Percentiles rank a stretch among this genome's conserved stretches.
phyloP scores from a whole-genome alignment of 2,329 filamentous ascomycete genomes.

The Sclerotinia spermophila region DNA sequence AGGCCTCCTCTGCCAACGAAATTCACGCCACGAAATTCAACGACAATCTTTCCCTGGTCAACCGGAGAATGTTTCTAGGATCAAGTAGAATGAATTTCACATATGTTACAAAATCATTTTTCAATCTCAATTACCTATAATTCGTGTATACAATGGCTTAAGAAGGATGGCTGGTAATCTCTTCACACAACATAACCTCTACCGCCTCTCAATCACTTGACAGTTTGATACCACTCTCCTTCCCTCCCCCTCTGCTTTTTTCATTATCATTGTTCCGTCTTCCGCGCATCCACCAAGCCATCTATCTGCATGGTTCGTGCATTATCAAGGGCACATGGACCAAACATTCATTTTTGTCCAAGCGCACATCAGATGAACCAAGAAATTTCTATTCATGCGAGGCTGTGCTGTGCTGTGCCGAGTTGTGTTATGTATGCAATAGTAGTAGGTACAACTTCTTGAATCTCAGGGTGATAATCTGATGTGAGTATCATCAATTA shows the following conservation, averaged over 20 bases:
- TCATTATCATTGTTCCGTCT: not conserved
- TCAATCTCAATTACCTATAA: not conserved
- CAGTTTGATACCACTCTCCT: not conserved
- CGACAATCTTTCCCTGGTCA: not conserved
- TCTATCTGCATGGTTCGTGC: constrained; percentile 12
- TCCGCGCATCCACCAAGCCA: not conserved
- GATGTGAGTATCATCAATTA: not conserved
- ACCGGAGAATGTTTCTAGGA: constrained; percentile 6
- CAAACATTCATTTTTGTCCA: constrained; percentile 7
- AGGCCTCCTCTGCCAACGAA: not conserved
- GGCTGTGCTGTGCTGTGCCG: not conserved
- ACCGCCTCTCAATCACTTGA: not conserved
- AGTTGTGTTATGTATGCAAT: not conserved
- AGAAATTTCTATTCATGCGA: not conserved
- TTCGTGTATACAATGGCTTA: not conserved
- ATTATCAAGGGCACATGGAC: constrained; percentile 1
- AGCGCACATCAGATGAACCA: constrained; percentile 10
- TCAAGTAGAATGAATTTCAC: not conserved
- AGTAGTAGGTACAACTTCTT: not conserved
- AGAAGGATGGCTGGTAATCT: not conserved
- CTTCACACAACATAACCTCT: not conserved
- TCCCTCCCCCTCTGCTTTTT: not conserved
- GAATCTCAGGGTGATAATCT: not conserved
- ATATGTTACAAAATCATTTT: not conserved
- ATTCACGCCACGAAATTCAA: not conserved